Percentiles rank a stretch among this genome's conserved stretches.
These are phyloP conservation scores for Colletotrichum nymphaeae DNA, from an alignment of 2,329 filamentous ascomycete genomes.

Conservation along the genomic window DNA sequence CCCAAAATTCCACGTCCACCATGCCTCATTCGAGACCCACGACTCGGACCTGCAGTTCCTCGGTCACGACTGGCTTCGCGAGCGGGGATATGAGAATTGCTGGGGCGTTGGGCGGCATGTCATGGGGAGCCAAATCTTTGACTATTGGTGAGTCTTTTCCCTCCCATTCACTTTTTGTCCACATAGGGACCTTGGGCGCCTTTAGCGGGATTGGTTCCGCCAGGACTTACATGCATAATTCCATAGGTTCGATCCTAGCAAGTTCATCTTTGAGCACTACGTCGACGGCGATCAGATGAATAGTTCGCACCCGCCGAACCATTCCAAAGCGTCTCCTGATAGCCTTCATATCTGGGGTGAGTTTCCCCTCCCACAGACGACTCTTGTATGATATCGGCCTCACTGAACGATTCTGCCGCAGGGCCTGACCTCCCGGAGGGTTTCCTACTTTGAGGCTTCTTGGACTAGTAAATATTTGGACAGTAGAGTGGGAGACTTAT, in stretches of 20 bases:
- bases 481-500: too few relatives aligned
- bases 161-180: too few relatives aligned
- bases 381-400: background rate
- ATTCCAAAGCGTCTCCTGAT: constrained; percentile 51
- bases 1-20: constrained; percentile 68
- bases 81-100: constrained; percentile 71
- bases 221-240: too few relatives aligned
- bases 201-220: too few relatives aligned
- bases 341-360: constrained; percentile 59
- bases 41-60: constrained; percentile 78
- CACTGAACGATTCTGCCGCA: constrained; percentile 1
- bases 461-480: too few relatives aligned
- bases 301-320: constrained; percentile 61
- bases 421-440: constrained; percentile 36
- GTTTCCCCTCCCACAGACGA: constrained; percentile 6
- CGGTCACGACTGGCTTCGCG: constrained; percentile 75
- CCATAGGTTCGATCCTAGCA: constrained; percentile 67
- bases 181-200: too few relatives aligned
- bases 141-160: constrained; percentile 40
- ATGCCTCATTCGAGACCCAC: constrained; percentile 76
- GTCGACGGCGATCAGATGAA: constrained; percentile 77
- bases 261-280: constrained; percentile 77
- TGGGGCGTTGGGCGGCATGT: constrained; percentile 81
- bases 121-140: constrained; percentile 76
- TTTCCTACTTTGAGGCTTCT: constrained; percentile 27